These are phyloP conservation scores for Fusarium sp. DNA, from an alignment of 2,329 filamentous ascomycete species.

Conservation along the genomic window DNA sequence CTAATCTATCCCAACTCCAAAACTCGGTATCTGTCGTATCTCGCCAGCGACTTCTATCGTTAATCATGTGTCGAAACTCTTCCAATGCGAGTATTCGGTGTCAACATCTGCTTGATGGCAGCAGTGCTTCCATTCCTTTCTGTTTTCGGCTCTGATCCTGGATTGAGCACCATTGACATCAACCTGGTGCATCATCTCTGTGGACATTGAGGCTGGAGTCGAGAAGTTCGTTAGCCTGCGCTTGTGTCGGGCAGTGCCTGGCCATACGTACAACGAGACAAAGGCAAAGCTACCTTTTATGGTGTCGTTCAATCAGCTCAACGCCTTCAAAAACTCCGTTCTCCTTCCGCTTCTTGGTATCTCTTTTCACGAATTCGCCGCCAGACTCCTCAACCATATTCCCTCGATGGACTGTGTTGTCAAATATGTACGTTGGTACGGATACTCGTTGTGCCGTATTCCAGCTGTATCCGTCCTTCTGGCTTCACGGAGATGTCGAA, in stretches of 20 bases:
- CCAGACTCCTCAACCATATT: background rate
- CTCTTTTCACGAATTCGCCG: background rate
- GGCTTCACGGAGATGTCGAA: slow-evolving; percentile 39
- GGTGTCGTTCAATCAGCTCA: background rate
- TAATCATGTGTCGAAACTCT: background rate
- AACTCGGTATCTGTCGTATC: background rate
- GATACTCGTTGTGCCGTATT: slow-evolving; percentile 20
- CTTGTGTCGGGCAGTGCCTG: background rate
- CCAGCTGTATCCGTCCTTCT: slow-evolving; percentile 31
- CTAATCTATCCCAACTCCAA: background rate
- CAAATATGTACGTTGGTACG: background rate
- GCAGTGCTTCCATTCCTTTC: background rate
- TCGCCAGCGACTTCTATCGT: background rate
- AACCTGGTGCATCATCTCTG: background rate
- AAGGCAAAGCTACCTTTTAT: background rate
- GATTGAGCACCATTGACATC: background rate
- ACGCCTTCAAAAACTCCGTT: background rate
- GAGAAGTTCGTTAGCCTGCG: background rate
- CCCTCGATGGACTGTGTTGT: slow-evolving; percentile 13
- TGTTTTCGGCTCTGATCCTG: background rate
- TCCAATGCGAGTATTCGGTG: background rate
- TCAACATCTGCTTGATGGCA: background rate
- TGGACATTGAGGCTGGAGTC: background rate
- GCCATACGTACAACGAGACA: background rate
- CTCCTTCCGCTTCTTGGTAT: background rate